Conservation (phyloP, 1,284 basidiomycete genomes). For the Tilletia caries region DNA sequence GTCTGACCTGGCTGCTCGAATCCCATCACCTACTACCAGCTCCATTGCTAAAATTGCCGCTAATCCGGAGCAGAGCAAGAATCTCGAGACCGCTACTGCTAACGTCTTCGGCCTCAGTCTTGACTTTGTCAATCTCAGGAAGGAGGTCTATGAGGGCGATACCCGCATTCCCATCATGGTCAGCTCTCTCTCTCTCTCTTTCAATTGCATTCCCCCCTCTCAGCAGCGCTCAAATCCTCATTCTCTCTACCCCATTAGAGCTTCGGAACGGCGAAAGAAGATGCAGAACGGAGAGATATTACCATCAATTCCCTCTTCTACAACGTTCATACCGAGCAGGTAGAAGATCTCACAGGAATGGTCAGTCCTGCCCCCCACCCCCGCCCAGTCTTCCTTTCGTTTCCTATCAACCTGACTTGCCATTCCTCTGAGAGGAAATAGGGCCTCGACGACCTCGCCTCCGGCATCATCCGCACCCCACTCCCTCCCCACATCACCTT, state of each 20-base stretch:
- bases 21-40: constrained; percentile 14
- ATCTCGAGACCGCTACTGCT: constrained; percentile 92
- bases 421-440: constrained; percentile 44
- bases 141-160: constrained; percentile 76
- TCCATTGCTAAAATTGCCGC: constrained; percentile 74
- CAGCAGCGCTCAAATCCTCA: neutral
- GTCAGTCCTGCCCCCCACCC: neutral
- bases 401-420: neutral
- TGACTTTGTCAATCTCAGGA: constrained; percentile 92
- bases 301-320: constrained; percentile 97
- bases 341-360: constrained; percentile 85
- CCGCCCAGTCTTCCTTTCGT: neutral
- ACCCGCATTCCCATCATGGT: constrained; percentile 86
- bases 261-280: constrained; percentile 88
- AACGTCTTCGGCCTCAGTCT: constrained; percentile 77
- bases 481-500: constrained; percentile 83
- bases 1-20: constrained; percentile 20
- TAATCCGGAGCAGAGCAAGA: constrained; percentile 97
- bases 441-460: constrained; percentile 79
- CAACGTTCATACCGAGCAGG: constrained; percentile 80
- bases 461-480: constrained; percentile 82
- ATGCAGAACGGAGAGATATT: constrained; percentile 84
- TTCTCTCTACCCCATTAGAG: constrained; percentile 62
- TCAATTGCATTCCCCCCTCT: neutral
- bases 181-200: constrained; percentile 4